Percentiles rank a stretch among this genome's conserved stretches.
Conservation (phyloP, 352 stramenopile species). For the Pythium biforme region DNA sequence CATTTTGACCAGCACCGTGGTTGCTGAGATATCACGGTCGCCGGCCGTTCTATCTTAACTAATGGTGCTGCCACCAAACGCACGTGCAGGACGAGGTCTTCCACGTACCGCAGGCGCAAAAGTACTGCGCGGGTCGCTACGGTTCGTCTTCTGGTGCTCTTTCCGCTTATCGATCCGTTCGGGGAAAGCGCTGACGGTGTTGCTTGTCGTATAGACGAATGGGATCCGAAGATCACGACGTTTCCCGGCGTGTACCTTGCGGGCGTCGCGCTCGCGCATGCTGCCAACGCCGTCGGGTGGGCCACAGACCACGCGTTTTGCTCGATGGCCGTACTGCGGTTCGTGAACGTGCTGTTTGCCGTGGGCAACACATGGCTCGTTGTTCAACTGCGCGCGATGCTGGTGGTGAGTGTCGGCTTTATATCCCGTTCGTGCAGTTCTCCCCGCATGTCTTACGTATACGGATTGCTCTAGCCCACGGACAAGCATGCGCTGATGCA, state of each 20-base stretch:
- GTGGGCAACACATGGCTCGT: conserved; percentile 54
- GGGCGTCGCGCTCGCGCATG: conserved; percentile 43
- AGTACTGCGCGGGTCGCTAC: conserved; percentile 74
- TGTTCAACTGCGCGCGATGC: conserved; percentile 41
- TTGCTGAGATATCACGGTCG: conserved; percentile 11
- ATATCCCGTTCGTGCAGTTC: neutral
- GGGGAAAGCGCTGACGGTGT: neutral
- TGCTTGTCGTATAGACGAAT: conserved; percentile 57
- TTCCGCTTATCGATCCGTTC: neutral
- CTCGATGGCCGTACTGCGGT: conserved; percentile 59
- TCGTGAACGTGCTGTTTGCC: conserved; percentile 81
- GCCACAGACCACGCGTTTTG: conserved; percentile 35
- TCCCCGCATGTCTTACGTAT: too few relatives aligned
- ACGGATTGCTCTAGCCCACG: too few relatives aligned
- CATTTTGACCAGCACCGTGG: neutral
- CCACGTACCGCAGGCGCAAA: conserved; percentile 75
- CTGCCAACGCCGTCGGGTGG: conserved; percentile 12
- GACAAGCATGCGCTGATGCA: conserved; percentile 60
- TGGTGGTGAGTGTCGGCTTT: conserved; percentile 25
- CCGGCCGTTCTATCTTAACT: neutral
- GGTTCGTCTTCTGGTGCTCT: conserved; percentile 30
- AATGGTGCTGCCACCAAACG: neutral
- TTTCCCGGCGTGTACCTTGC: conserved; percentile 87
- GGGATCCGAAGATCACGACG: conserved; percentile 93
- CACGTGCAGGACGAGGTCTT: conserved; percentile 79